phyloP scores from a whole-genome alignment of 352 stramenopile species.

The Phytophthora pluvialis region DNA sequence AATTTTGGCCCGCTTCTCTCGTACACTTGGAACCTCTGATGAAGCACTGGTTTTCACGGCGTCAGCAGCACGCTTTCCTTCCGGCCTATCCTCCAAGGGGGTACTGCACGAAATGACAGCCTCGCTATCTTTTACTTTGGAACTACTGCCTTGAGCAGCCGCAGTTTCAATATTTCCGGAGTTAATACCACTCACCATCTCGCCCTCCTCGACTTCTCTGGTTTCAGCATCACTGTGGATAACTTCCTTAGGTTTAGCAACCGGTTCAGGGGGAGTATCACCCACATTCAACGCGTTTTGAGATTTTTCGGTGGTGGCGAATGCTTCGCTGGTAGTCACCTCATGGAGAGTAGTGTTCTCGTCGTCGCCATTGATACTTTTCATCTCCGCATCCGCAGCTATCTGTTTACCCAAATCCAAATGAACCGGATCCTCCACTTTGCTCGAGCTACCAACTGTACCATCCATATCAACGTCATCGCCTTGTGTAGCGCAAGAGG shows the following conservation, averaged over 20 bases:
- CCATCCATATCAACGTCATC: slow-evolving; percentile 21
- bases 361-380: slow-evolving; percentile 6
- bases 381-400: slow-evolving; percentile 20
- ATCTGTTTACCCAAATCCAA: background rate
- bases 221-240: background rate
- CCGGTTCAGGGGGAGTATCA: background rate
- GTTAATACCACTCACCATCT: slow-evolving; percentile 32
- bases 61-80: slow-evolving; percentile 11
- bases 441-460: slow-evolving; percentile 1
- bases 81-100: background rate
- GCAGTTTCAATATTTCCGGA: background rate
- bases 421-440: slow-evolving; percentile 9
- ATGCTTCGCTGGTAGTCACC: background rate
- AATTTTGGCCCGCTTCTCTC: slow-evolving; percentile 31
- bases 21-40: slow-evolving; percentile 4
- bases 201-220: slow-evolving; percentile 34
- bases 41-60: background rate
- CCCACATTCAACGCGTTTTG: background rate
- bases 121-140: background rate
- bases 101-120: background rate
- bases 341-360: slow-evolving; percentile 4
- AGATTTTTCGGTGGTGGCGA: background rate
- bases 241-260: slow-evolving; percentile 11
- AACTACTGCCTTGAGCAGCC: background rate
- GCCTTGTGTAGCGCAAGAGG: background rate